These are phyloP conservation scores for Pseudophaeomoniella oleicola DNA, from an alignment of 2,329 filamentous ascomycete genomes.

Conservation along the genomic window DNA sequence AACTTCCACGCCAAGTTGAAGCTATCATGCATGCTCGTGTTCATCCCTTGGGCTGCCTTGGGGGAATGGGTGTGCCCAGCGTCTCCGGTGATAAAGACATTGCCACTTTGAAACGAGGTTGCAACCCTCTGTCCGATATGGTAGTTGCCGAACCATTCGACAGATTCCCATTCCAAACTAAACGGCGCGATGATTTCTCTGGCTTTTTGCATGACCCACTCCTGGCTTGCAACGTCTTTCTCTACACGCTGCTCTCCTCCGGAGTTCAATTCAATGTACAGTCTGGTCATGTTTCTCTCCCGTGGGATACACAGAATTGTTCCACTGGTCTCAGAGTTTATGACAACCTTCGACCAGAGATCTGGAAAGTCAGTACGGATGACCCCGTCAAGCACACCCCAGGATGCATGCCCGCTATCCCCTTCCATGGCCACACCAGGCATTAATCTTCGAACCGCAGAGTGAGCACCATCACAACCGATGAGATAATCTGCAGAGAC, in stretches of 20 bases:
- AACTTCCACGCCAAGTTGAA: slow-evolving; percentile 47
- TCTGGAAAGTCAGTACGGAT: slow-evolving; percentile 45
- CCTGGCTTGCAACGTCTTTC: slow-evolving; percentile 43
- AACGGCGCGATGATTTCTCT: slow-evolving; percentile 54
- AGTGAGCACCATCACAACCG: slow-evolving; percentile 55
- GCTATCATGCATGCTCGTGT: slow-evolving; percentile 54
- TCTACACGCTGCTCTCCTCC: slow-evolving; percentile 24
- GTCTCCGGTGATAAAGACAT: slow-evolving; percentile 12
- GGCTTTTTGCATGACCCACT: slow-evolving; percentile 47
- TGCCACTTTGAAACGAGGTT: slow-evolving; percentile 35
- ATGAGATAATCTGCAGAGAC: slow-evolving; percentile 33
- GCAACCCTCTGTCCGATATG: slow-evolving; percentile 54
- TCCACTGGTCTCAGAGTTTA: slow-evolving; percentile 40
- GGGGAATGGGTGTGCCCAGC: slow-evolving; percentile 23
- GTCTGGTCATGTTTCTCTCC: slow-evolving; percentile 46
- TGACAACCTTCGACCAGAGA: slow-evolving; percentile 42
- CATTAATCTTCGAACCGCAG: slow-evolving; percentile 46
- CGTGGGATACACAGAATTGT: slow-evolving; percentile 53
- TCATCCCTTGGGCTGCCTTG: slow-evolving; percentile 59
- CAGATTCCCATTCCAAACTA: slow-evolving; percentile 47
- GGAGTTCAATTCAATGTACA: slow-evolving; percentile 38
- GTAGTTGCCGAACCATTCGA: slow-evolving; percentile 55
- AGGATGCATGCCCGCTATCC: slow-evolving; percentile 31
- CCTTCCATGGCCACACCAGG: slow-evolving; percentile 39
- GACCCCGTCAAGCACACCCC: slow-evolving; percentile 36